Percentiles rank a stretch among this genome's conserved stretches.
phyloP scores from a whole-genome alignment of 306 rosid genomes.

The Mucuna pruriens region DNA sequence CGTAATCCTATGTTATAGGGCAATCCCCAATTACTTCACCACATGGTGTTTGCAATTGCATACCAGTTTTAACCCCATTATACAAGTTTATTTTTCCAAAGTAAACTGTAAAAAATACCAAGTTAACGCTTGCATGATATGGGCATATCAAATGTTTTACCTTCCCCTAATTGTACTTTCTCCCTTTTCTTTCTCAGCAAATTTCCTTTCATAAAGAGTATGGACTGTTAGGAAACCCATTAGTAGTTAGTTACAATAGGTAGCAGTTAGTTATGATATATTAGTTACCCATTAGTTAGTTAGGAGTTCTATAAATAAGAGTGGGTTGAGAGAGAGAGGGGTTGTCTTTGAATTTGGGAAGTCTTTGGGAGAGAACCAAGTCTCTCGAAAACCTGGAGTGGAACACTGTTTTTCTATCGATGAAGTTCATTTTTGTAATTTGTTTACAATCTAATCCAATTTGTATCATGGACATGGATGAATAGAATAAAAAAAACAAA shows the following conservation, averaged over 20 bases:
- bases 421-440: too few relatives aligned
- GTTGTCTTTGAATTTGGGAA: too few relatives aligned
- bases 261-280: too few relatives aligned
- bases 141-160: background rate
- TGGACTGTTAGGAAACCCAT: too few relatives aligned
- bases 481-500: constrained; percentile 21
- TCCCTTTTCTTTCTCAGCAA: background rate
- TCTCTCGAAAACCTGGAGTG: too few relatives aligned
- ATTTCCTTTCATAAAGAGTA: background rate
- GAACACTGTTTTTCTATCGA: too few relatives aligned
- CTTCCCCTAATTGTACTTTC: background rate
- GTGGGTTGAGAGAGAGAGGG: too few relatives aligned
- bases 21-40: background rate
- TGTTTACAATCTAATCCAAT: too few relatives aligned
- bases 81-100: background rate
- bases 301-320: too few relatives aligned
- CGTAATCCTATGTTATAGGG: background rate
- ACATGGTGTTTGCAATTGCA: background rate
- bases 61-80: background rate
- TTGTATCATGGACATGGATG: background rate
- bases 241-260: too few relatives aligned
- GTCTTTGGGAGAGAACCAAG: too few relatives aligned
- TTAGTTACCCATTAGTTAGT: too few relatives aligned
- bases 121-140: background rate
- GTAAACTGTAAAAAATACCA: background rate